Evolutionary conservation across 179 eudicot genomes (phyloP).

Genomic region (Silene coronaria): DNA sequence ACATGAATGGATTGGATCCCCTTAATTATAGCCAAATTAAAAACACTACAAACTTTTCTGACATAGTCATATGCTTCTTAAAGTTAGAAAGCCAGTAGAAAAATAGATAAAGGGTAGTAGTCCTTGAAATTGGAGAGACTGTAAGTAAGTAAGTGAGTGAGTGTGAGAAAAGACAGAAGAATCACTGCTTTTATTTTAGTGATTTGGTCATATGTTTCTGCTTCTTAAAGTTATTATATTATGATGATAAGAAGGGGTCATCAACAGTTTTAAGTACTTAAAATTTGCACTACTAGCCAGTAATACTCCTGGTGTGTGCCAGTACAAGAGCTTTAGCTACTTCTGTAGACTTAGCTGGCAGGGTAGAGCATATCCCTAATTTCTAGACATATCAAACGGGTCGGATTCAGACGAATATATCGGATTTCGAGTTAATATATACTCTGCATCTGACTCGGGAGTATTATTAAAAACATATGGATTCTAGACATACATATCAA

Average conservation of each 20-base stretch:
- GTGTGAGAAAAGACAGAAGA: conserved; percentile 21
- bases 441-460: too few species aligned
- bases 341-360: not conserved
- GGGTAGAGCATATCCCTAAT: not conserved
- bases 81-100: conserved; percentile 25
- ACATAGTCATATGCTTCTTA: conserved; percentile 46
- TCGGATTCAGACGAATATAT: not conserved
- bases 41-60: conserved; percentile 35
- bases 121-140: not conserved
- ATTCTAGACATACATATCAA: too few species aligned
- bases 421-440: not conserved
- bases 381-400: not conserved
- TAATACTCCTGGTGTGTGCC: conserved; percentile 6
- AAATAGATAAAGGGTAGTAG: not conserved
- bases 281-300: too few species aligned
- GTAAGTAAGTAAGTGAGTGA: not conserved
- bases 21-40: conserved; percentile 27
- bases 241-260: too few species aligned
- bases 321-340: not conserved
- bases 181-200: conserved; percentile 36
- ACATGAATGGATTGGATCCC: conserved; percentile 40
- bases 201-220: conserved; percentile 42
- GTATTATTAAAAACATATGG: too few species aligned
- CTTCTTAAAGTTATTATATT: conserved; percentile 35
- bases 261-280: too few species aligned